These are phyloP conservation scores for Alliaria petiolata DNA, from an alignment of 345 rosid species.

Conservation along the genomic window DNA sequence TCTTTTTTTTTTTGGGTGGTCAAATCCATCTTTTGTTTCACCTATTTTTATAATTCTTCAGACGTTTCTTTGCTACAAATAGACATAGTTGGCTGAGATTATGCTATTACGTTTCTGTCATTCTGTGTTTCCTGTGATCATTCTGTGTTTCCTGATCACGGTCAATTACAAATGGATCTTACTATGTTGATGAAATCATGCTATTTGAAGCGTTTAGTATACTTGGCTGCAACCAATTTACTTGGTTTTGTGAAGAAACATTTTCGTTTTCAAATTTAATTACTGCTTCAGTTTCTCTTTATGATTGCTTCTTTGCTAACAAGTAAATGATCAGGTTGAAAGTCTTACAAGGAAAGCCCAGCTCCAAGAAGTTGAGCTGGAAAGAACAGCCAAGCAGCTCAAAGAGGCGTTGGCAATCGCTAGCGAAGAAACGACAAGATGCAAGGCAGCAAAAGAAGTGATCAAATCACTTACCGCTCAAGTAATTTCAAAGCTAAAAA, in stretches of 20 bases:
- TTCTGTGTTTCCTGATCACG: background rate
- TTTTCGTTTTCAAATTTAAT: too few species aligned
- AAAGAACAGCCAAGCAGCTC: slow-evolving; percentile 81
- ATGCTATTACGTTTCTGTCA: background rate
- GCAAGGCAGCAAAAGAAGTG: slow-evolving; percentile 99
- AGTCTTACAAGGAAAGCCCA: slow-evolving; percentile 77
- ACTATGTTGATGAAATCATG: slow-evolving; percentile 8
- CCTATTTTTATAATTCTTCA: background rate
- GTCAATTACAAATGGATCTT: background rate
- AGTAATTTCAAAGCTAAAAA: slow-evolving; percentile 40
- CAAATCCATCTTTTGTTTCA: too few species aligned
- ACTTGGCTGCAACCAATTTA: too few species aligned
- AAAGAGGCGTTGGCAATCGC: slow-evolving; percentile 85
- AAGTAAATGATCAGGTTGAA: slow-evolving; percentile 58
- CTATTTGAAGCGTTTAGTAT: background rate
- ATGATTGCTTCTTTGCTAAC: slow-evolving; percentile 16
- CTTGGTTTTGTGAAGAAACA: too few species aligned
- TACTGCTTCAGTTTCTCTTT: slow-evolving; percentile 19
- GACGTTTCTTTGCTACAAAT: background rate
- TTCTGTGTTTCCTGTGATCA: too few species aligned
- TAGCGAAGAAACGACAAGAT: slow-evolving; percentile 83
- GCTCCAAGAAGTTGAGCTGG: slow-evolving; percentile 85
- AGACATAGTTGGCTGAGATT: background rate
- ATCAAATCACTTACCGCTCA: slow-evolving; percentile 97
- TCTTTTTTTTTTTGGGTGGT: too few species aligned